These are phyloP conservation scores for Sarocladium oryzae DNA, from an alignment of 2,329 filamentous ascomycete genomes.

Conservation along the genomic window DNA sequence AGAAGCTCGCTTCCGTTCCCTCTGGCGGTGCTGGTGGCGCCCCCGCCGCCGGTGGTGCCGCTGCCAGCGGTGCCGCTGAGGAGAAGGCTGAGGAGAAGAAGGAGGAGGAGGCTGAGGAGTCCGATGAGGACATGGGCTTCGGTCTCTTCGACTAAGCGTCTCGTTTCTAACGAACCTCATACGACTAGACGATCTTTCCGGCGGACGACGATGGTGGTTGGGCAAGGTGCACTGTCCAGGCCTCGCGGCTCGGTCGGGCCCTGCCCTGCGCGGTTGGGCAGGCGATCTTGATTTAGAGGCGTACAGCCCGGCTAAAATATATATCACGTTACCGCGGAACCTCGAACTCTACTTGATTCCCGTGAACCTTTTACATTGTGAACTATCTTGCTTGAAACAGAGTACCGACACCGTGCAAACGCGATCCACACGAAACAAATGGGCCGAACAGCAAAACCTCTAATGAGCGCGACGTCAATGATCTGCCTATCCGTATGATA, in stretches of 20 bases:
- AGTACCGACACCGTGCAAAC: no score
- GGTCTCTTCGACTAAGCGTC: conserved; percentile 66
- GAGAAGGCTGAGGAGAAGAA: conserved; percentile 78
- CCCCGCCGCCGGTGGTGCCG: conserved; percentile 60
- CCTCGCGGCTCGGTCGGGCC: conserved; percentile 2
- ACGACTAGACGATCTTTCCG: conserved; percentile 22
- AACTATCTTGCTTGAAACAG: no score
- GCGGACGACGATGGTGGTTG: conserved; percentile 25
- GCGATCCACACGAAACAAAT: no score
- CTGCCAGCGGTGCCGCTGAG: conserved; percentile 54
- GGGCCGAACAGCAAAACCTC: no score
- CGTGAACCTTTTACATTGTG: neutral
- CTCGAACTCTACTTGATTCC: neutral
- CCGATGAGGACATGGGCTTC: conserved; percentile 72
- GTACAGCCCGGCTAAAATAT: conserved; percentile 8
- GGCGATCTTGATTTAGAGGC: conserved; percentile 9
- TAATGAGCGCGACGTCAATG: no score
- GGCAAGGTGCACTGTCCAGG: conserved; percentile 16
- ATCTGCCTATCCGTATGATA: neutral
- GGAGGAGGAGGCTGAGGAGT: conserved; percentile 56
- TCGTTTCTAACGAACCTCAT: conserved; percentile 14
- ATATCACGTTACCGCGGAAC: neutral
- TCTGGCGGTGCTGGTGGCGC: conserved; percentile 78
- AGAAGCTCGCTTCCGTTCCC: conserved; percentile 97
- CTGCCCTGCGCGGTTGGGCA: conserved; percentile 3